Conservation (phyloP, 768 basidiomycete genomes). For the Leccinum uliginosum region DNA sequence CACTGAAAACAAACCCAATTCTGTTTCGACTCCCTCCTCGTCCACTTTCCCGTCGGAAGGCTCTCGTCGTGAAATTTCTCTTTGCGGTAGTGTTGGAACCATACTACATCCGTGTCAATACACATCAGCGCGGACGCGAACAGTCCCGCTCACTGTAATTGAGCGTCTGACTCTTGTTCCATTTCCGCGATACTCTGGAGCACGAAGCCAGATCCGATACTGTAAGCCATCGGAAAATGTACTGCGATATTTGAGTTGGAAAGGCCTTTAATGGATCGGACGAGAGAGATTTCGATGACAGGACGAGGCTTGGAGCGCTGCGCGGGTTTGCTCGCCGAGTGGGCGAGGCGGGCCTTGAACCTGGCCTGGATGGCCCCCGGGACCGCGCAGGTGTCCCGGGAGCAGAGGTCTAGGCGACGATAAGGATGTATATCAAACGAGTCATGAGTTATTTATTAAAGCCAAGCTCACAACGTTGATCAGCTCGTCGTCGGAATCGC, state of each 20-base stretch:
- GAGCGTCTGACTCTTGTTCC: conserved; percentile 83
- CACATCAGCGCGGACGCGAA: background rate
- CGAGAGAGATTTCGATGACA: conserved; percentile 18
- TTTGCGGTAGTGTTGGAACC: conserved; percentile 90
- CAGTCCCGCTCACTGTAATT: conserved; percentile 67
- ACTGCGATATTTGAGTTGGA: conserved; percentile 78
- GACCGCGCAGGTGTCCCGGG: conserved; percentile 68
- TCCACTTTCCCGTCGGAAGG: conserved; percentile 83
- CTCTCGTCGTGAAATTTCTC: conserved; percentile 82
- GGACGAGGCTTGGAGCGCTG: conserved; percentile 26
- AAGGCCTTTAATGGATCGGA: conserved; percentile 65
- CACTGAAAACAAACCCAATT: conserved; percentile 57
- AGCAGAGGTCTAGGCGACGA: conserved; percentile 48
- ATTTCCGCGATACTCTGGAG: conserved; percentile 78
- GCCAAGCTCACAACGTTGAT: conserved; percentile 60
- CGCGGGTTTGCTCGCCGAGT: conserved; percentile 18
- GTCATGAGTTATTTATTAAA: background rate
- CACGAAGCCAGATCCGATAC: conserved; percentile 70
- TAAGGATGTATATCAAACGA: conserved; percentile 8
- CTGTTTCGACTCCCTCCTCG: conserved; percentile 89
- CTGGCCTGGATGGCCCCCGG: conserved; percentile 46
- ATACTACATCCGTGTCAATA: conserved; percentile 49
- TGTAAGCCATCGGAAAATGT: conserved; percentile 63
- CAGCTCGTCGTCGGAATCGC: conserved; percentile 64
- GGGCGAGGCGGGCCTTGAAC: conserved; percentile 42